Percentiles rank a stretch among this genome's conserved stretches.
Conservation (phyloP, 306 rosid species). For the Cyamopsis tetragonoloba region DNA sequence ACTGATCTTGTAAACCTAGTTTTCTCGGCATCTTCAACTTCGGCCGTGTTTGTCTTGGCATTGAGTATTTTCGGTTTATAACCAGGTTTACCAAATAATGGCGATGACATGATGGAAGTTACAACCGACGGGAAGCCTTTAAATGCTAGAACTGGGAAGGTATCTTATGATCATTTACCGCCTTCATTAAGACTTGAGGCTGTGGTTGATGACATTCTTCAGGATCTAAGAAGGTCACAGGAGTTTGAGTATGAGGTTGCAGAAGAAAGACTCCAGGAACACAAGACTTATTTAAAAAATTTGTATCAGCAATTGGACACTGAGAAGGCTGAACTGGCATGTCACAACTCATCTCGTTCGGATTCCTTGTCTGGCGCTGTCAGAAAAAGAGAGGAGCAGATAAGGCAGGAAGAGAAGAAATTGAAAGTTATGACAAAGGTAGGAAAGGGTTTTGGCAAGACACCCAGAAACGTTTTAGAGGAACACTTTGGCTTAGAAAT, state of each 20-base stretch:
- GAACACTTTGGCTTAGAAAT: constrained; percentile 51
- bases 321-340: constrained; percentile 49
- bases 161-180: constrained; percentile 28
- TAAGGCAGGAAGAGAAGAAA: constrained; percentile 43
- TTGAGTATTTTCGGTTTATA: constrained; percentile 17
- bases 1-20: background rate
- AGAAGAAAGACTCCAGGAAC: constrained; percentile 56
- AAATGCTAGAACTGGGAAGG: constrained; percentile 17
- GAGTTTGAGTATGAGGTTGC: constrained; percentile 55
- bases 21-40: background rate
- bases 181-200: constrained; percentile 40
- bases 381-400: constrained; percentile 57
- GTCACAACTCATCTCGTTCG: constrained; percentile 32
- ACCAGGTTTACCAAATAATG: constrained; percentile 39
- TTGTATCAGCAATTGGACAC: constrained; percentile 55
- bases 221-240: constrained; percentile 57
- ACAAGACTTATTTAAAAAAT: constrained; percentile 46
- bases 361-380: constrained; percentile 33
- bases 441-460: constrained; percentile 59
- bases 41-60: background rate
- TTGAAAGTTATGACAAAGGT: constrained; percentile 56
- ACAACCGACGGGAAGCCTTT: constrained; percentile 16
- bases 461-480: constrained; percentile 37
- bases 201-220: constrained; percentile 52
- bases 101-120: constrained; percentile 29